These are phyloP conservation scores for Isoetes taiwanensis DNA, from an alignment of 75 land plant species.

Conservation along the genomic window DNA sequence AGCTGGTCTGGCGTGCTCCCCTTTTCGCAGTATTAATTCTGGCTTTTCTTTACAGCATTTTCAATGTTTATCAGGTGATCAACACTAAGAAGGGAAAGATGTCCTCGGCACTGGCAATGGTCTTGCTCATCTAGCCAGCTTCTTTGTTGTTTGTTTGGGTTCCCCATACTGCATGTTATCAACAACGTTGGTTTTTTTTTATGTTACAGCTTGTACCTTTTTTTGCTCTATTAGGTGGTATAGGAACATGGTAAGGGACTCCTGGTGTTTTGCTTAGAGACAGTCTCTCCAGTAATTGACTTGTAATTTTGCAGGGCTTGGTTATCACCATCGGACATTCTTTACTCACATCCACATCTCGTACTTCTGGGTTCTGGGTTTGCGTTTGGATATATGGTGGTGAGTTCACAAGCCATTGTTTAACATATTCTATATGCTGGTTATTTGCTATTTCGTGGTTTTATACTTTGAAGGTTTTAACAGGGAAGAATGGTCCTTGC, in stretches of 20 bases:
- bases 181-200: no score
- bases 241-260: constrained; percentile 48
- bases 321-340: constrained; percentile 77
- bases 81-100: constrained; percentile 70
- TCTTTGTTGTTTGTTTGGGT: no score
- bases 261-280: no score
- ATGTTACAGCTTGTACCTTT: constrained; percentile 83
- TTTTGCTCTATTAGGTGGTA: constrained; percentile 53
- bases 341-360: constrained; percentile 66
- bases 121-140: no score
- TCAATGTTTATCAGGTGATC: constrained; percentile 80
- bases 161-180: no score
- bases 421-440: no score
- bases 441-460: no score
- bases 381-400: constrained; percentile 96
- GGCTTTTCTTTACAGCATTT: constrained; percentile 33
- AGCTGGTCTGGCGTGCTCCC: no score
- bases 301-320: constrained; percentile 43
- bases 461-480: no score
- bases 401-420: no score
- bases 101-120: constrained; percentile 88
- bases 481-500: constrained; percentile 93
- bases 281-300: no score
- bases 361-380: constrained; percentile 77
- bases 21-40: not conserved